Evolutionary conservation across 345 rosid species (phyloP).

Genomic region (Turritis glabra): DNA sequence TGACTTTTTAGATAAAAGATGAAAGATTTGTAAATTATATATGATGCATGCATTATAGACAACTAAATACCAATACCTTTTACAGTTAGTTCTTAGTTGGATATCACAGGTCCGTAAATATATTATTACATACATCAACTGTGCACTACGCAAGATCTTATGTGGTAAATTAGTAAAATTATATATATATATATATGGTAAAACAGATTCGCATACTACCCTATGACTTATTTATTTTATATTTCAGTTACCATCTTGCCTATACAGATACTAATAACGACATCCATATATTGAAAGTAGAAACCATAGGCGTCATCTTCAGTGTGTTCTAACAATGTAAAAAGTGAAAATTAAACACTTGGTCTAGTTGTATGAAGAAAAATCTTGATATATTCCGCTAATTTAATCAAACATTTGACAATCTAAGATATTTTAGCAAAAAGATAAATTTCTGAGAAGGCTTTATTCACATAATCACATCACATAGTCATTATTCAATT

Average conservation of each 20-base stretch:
- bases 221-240: neutral
- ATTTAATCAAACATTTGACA: neutral
- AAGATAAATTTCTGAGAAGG: neutral
- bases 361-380: neutral
- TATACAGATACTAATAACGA: no score
- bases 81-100: constrained; percentile 3
- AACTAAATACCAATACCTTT: neutral
- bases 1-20: neutral
- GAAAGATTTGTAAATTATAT: neutral
- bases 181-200: no score
- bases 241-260: neutral
- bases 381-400: neutral
- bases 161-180: no score
- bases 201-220: neutral
- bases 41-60: constrained; percentile 7
- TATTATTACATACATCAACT: neutral
- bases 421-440: no score
- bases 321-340: neutral
- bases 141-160: neutral
- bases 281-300: no score
- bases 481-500: no score
- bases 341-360: neutral
- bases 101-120: neutral
- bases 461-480: no score
- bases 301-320: constrained; percentile 3